Base-by-base conservation (phyloP, 257 asterid species). In the Linderniella brevidens region DNA sequence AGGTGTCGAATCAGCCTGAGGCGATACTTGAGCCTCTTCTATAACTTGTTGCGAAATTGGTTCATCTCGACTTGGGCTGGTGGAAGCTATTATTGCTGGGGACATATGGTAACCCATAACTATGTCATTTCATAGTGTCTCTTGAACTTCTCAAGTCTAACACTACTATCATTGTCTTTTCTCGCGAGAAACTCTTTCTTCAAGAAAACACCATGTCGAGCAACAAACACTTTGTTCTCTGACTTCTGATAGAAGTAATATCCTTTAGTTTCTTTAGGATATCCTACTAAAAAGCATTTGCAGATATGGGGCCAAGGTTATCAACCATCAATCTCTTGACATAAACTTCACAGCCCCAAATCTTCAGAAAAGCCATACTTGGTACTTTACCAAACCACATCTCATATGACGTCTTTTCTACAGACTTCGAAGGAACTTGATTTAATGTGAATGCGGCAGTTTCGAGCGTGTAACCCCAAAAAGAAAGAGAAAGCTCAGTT, bases 381-480 rank as follows among this genome's bases (percentile, higher is more conserved):
- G 11, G 19, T 11, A 0, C 3, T 1, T 48, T 25, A 5, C 19
- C 41, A 1, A 5, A 0, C 6, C 53, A 48, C 15, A 48, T 48
- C 41, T 25, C 40, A 46, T 48, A 48, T n/a, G 41, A 38, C 5
- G 11, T 25, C 0, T 13, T 13, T 6, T 13, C 13, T 5, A 0
- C 40, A 0, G 9, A 4, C 12, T 48, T 48, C 12, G 40, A 25
- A 1, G 39, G 40, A 29, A n/a, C 10, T 8, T 1, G n/a, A 3
- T 29, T 48, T 8, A 48, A n/a, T 19, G n/a, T 3, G 3, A 8
- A 18, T 6, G 37, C 14, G 1, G 16, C 7, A 0, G 36, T 19
- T 11, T 46, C 50, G 6, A 48, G 13, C 29, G 53, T 17, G n/a
- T 48, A 29, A 11, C 18, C 40, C 41, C 19, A 48, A 13, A 48